Percentiles rank a stretch among this genome's conserved stretches.
Conservation (phyloP, 352 stramenopile species). For the Globisporangium lucens region DNA sequence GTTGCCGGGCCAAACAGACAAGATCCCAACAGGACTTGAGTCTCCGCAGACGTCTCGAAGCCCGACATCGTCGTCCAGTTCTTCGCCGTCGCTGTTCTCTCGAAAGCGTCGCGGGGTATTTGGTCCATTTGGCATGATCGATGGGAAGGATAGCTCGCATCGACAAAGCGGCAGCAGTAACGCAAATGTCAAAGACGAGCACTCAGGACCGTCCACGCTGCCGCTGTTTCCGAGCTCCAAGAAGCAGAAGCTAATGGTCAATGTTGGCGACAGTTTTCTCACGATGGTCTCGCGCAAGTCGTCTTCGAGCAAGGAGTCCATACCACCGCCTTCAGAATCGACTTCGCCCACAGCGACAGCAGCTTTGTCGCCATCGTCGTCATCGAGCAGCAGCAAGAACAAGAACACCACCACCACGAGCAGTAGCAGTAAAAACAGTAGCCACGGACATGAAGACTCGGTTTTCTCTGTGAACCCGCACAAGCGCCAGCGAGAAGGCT, state of each 20-base stretch:
- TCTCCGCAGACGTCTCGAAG: slow-evolving; percentile 16
- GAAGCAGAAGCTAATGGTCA: slow-evolving; percentile 49
- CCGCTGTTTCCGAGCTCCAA: slow-evolving; percentile 44
- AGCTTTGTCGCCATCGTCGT: not conserved
- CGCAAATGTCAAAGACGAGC: not conserved
- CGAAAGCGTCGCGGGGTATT: slow-evolving; percentile 19
- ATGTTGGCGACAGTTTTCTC: slow-evolving; percentile 37
- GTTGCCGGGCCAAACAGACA: not conserved
- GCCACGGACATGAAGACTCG: not conserved
- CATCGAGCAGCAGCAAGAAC: slow-evolving; percentile 6
- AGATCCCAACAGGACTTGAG: slow-evolving; percentile 4
- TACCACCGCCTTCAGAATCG: not conserved
- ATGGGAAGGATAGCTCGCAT: slow-evolving; percentile 3
- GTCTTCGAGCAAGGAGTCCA: slow-evolving; percentile 6
- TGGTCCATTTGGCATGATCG: slow-evolving; percentile 7
- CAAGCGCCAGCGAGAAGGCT: slow-evolving; percentile 40
- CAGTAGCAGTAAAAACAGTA: slow-evolving; percentile 16
- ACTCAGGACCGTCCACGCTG: slow-evolving; percentile 6
- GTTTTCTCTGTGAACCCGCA: slow-evolving; percentile 24
- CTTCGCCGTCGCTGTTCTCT: slow-evolving; percentile 17
- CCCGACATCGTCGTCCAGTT: slow-evolving; percentile 10
- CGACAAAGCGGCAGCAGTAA: not conserved
- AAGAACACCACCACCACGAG: slow-evolving; percentile 15
- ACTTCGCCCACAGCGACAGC: not conserved
- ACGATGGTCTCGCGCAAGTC: slow-evolving; percentile 36